These are phyloP conservation scores for Mollisiaceae sp. DNA, from an alignment of 2,329 filamentous ascomycete species.

Conservation along the genomic window DNA sequence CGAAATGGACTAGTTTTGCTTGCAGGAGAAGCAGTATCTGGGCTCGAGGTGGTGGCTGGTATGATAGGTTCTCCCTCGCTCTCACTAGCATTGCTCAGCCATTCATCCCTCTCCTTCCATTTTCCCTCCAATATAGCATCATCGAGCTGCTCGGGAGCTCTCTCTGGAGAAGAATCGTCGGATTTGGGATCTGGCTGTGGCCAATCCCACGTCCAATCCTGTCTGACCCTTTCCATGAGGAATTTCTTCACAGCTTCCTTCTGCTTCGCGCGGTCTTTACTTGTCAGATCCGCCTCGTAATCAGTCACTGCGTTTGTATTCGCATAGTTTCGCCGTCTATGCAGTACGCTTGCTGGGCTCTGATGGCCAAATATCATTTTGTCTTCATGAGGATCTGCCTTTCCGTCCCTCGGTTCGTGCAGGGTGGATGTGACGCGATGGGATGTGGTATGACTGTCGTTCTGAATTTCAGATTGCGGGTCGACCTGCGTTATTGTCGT, in stretches of 20 bases:
- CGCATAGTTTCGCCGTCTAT: conserved; percentile 37
- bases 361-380: conserved; percentile 36
- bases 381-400: conserved; percentile 21
- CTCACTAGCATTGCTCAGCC: conserved; percentile 40
- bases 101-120: conserved; percentile 44
- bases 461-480: conserved; percentile 15
- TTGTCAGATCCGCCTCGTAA: conserved; percentile 65
- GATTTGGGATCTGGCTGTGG: conserved; percentile 44
- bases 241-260: conserved; percentile 66
- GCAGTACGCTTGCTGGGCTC: conserved; percentile 18
- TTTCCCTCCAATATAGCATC: conserved; percentile 14
- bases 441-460: conserved; percentile 15
- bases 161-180: conserved; percentile 9
- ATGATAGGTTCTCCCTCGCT: conserved; percentile 29
- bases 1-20: conserved; percentile 42
- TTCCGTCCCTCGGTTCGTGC: conserved; percentile 20
- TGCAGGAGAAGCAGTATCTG: conserved; percentile 22
- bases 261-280: conserved; percentile 65
- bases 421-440: conserved; percentile 15
- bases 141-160: neutral
- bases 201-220: conserved; percentile 67
- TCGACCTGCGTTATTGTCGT: conserved; percentile 10
- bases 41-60: conserved; percentile 20
- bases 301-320: conserved; percentile 46
- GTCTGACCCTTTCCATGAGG: conserved; percentile 58